Base-by-base conservation (phyloP, 345 rosid species). In the Stellera chamaejasme region DNA sequence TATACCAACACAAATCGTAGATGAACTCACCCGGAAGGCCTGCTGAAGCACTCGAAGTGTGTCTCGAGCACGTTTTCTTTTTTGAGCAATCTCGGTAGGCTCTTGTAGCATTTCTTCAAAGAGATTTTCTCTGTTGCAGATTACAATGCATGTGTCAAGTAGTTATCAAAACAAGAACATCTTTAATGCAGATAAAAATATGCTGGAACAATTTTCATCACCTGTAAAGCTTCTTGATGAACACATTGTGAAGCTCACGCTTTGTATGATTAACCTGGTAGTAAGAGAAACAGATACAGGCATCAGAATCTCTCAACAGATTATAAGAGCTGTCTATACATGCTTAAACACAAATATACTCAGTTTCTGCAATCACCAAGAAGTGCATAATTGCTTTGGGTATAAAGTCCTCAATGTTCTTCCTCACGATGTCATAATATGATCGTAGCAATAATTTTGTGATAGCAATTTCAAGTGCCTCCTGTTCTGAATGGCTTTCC, bases 51-150 rank as follows among this genome's bases (percentile, higher is more conserved):
- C 82, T 44, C 86, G 72, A 57, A 94, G 93, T 50, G 84, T 79
- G 64, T 90, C 97, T 61, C 88, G 78, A 3, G 93, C 87, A 47
- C 76, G 89, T 68, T 87, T 94, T 77, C 99, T 82, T 75, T 79
- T 90, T 45, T 48, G 55, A 26, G 97, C 95, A 62, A 94, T 67
- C 76, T 87, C 99, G 16, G 81, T 93, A 58, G 97, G 90, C 72
- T 94, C 99, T 82, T 90, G 99, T 69, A 94, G 66, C 96, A 94
- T 85, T 80, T 94, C 97, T 73, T 94, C 97, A 60, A 94, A 94
- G 63, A 94, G 77, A 77, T 87, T 90, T 62, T 94, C 99, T 60
- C 99, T 90, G 83, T 62, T 71, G 58, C 36, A 61, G 48, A 69
- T 51, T 49, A 55, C 13, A 14, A 75, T 44, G 56, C 49, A 28